A percentile compares a stretch with the other conserved stretches of the same genome.
Evolutionary conservation across 371 early-diverging fungal species (phyloP).

Genomic region (Encephalitozoon cuniculi): DNA sequence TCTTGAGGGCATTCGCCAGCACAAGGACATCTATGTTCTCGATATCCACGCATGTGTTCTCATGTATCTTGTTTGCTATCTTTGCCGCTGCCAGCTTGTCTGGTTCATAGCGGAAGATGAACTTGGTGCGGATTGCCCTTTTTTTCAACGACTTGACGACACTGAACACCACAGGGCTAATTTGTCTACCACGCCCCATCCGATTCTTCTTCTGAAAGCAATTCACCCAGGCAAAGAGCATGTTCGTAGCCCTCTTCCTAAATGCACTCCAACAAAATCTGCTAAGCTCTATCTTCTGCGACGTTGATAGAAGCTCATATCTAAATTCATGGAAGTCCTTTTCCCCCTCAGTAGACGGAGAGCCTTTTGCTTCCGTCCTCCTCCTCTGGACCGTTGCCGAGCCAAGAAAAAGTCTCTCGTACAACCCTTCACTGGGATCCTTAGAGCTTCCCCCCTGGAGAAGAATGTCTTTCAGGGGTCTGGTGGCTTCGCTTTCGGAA

Average conservation of each 20-base stretch:
- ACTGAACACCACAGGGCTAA: background rate
- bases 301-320: background rate
- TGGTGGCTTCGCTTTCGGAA: background rate
- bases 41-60: background rate
- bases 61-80: background rate
- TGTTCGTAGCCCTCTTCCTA: background rate
- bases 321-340: background rate
- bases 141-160: background rate
- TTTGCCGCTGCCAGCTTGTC: background rate
- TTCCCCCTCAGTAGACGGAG: background rate
- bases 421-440: background rate
- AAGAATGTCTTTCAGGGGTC: background rate
- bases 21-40: background rate
- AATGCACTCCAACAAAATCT: constrained; percentile 9
- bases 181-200: background rate
- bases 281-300: background rate
- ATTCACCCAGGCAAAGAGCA: background rate
- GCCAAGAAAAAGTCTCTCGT: background rate
- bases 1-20: constrained; percentile 7
- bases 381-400: background rate
- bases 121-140: background rate
- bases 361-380: background rate
- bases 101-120: background rate
- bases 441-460: background rate
- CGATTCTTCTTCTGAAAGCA: background rate